Conservation (phyloP, 2,329 filamentous ascomycete species). For the Leptodontidium sp. region DNA sequence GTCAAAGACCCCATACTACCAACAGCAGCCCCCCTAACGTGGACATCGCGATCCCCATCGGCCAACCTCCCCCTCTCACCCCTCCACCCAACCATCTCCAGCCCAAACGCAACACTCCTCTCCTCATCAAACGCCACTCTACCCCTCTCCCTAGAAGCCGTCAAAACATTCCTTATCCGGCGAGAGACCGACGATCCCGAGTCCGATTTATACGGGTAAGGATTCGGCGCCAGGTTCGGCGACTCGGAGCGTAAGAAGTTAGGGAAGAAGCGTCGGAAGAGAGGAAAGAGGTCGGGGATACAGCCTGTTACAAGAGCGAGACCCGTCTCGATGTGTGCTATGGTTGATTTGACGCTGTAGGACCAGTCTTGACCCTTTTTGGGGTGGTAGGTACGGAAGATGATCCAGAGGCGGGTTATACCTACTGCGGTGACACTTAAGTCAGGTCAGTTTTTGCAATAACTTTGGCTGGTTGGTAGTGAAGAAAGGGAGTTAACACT, state of each 20-base stretch:
- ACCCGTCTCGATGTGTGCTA: constrained; percentile 36
- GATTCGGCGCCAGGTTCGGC: constrained; percentile 15
- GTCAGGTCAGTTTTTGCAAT: neutral
- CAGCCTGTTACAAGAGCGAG: constrained; percentile 35
- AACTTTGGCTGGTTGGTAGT: too few species aligned
- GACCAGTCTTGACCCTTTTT: constrained; percentile 22
- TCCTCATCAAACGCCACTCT: constrained; percentile 17
- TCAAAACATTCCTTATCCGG: constrained; percentile 11
- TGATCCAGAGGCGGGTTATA: constrained; percentile 31
- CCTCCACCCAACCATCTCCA: constrained; percentile 23
- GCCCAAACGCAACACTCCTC: neutral
- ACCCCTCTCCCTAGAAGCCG: neutral
- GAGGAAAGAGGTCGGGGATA: constrained; percentile 30
- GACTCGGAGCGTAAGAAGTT: constrained; percentile 21
- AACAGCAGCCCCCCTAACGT: neutral
- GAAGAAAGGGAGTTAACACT: neutral
- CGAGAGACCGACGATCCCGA: constrained; percentile 6
- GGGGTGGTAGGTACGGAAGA: constrained; percentile 26
- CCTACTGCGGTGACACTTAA: constrained; percentile 35
- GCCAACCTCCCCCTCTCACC: neutral
- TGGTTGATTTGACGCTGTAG: constrained; percentile 35
- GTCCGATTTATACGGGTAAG: constrained; percentile 17
- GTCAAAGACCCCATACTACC: neutral
- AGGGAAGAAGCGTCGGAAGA: constrained; percentile 24
- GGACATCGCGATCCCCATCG: neutral